Evolutionary conservation across 345 rosid genomes (phyloP), one percentile per base, ranked within the genome.

Genomic region (Ceriops tagal): DNA sequence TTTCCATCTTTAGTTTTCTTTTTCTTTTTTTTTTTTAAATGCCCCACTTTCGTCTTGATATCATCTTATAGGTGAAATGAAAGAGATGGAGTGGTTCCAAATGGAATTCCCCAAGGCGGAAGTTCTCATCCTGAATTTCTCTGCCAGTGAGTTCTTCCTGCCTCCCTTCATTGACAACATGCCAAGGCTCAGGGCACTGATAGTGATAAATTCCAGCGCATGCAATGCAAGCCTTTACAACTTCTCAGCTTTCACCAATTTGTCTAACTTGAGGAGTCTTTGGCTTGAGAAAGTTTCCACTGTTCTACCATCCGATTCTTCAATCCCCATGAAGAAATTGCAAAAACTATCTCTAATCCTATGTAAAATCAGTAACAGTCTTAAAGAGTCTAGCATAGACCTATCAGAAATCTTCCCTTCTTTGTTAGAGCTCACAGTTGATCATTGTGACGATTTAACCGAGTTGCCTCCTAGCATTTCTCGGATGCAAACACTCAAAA

Each of bases 81-180:
- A 65, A 47, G 96, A 87, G 64, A 88, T 86, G 96, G 90, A 85
- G n/a, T 92, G 97, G 99, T 82, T 75, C 21, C 77, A 70, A 52
- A 78, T 92, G 87, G 86, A 90, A 28, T 87, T 95, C 70, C 99
- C 98, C 6, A 84, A 88, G 77, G 91, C 97, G 37, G 93, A 95
- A 82, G 89, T 88, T 57, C 96, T 92, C 30, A 73, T 95, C 58
- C 70, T 95, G 52, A 88, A 92, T 76, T 89, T 92, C 75, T 71
- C 86, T 27, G 79, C 92, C 0, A 72, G 78, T 43, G 81, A 84
- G 66, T 95, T 84, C 70, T 81, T 86, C 74, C 59, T 95, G 69
- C 99, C 99, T 35, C 95, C 95, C 22, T 95, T 95, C 66, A 79
- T 90, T 1, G 78, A 69, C 24, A 61, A 84, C 71, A 90, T 95